These are phyloP conservation scores for Fragilaria radians DNA, from an alignment of 108 stramenopile species.

Conservation along the genomic window DNA sequence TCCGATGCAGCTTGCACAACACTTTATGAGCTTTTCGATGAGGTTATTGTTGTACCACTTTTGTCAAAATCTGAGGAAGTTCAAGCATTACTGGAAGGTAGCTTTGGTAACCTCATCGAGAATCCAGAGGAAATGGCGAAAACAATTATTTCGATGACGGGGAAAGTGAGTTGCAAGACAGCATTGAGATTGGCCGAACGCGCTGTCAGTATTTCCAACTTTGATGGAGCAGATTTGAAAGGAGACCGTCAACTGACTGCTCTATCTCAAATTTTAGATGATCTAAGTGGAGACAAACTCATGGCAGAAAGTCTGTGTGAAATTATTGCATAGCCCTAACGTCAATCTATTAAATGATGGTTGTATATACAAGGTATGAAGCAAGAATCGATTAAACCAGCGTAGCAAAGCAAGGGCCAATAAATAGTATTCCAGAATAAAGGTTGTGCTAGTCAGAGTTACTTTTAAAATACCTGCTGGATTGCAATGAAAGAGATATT, in stretches of 20 bases:
- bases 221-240: not conserved
- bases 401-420: too few species aligned
- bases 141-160: conserved; percentile 30
- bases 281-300: conserved; percentile 46
- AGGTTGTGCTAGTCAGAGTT: too few species aligned
- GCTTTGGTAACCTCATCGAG: conserved; percentile 19
- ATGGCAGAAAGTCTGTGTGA: conserved; percentile 34
- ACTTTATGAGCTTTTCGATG: conserved; percentile 66
- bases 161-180: conserved; percentile 61
- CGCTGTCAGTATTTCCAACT: conserved; percentile 27
- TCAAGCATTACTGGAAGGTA: conserved; percentile 38
- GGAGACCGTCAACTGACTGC: conserved; percentile 24
- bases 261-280: conserved; percentile 40
- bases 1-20: conserved; percentile 56
- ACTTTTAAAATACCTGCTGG: too few species aligned
- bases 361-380: too few species aligned
- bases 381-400: too few species aligned
- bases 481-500: too few species aligned
- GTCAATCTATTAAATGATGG: too few species aligned
- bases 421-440: too few species aligned
- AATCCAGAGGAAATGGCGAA: conserved; percentile 38
- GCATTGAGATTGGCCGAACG: conserved; percentile 56
- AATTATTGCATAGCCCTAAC: too few species aligned
- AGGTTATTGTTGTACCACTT: conserved; percentile 57
- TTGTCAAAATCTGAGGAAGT: conserved; percentile 38